Evolutionary conservation across 306 rosid genomes (phyloP).

Genomic region (Psophocarpus tetragonolobus): DNA sequence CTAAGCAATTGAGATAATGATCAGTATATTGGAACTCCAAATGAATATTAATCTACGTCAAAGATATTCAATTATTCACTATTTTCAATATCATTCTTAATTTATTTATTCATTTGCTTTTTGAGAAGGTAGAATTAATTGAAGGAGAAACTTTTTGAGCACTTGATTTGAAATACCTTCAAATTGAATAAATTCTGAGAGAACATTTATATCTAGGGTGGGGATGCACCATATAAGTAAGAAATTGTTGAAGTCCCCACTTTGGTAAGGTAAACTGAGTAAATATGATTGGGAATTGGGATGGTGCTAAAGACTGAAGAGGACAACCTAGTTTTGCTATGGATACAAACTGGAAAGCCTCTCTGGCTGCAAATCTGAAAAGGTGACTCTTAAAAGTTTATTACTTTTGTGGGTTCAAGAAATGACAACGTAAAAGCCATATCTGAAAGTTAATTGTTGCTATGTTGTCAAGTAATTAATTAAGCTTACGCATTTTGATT

Average conservation of each 20-base stretch:
- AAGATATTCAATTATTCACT: neutral
- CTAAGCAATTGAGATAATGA: conserved; percentile 39
- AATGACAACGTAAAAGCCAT: neutral
- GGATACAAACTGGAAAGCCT: neutral
- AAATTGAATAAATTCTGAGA: too few species aligned
- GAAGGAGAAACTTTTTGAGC: neutral
- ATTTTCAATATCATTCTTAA: conserved; percentile 1
- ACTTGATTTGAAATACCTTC: neutral
- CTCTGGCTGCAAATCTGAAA: conserved; percentile 15
- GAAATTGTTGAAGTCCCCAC: conserved; percentile 4
- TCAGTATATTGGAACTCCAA: conserved; percentile 40
- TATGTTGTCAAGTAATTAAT: neutral
- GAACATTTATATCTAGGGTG: neutral
- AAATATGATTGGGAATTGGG: conserved; percentile 21
- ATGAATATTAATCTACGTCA: conserved; percentile 34
- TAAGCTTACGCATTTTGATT: neutral
- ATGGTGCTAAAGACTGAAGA: neutral
- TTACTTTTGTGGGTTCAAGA: conserved; percentile 15
- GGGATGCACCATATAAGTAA: neutral
- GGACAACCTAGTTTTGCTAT: neutral
- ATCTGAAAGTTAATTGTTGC: neutral
- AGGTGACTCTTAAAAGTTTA: neutral
- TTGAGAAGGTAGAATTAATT: neutral
- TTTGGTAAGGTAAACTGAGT: conserved; percentile 4
- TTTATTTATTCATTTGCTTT: neutral